These are phyloP conservation scores for Aureobasidium vineae DNA, from an alignment of 2,329 filamentous ascomycete genomes.

Conservation along the genomic window DNA sequence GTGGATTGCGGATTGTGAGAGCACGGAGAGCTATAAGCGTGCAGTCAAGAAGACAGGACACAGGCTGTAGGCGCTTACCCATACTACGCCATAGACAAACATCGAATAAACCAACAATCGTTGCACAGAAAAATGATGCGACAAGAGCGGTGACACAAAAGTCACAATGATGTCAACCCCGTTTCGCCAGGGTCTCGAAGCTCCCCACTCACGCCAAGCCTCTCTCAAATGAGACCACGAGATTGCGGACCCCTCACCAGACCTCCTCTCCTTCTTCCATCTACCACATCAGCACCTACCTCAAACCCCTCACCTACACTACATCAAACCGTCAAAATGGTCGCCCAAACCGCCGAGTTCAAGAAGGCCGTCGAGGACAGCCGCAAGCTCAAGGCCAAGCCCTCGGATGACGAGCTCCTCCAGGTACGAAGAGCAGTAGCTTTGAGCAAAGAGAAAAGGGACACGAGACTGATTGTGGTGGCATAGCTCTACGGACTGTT, in stretches of 20 bases:
- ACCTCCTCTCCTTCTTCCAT: background rate
- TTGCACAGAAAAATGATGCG: background rate
- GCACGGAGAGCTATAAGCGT: constrained; percentile 39
- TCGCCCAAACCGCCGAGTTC: constrained; percentile 62
- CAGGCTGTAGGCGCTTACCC: constrained; percentile 31
- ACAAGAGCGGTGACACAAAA: background rate
- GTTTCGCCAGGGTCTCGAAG: constrained; percentile 14
- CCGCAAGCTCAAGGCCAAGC: constrained; percentile 66
- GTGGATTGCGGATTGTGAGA: constrained; percentile 43
- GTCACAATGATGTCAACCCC: constrained; percentile 4
- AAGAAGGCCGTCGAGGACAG: constrained; percentile 69
- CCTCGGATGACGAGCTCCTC: constrained; percentile 63
- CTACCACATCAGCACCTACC: background rate
- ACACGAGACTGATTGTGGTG: background rate
- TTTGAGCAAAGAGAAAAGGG: background rate
- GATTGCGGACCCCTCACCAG: constrained; percentile 16
- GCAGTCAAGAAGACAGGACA: constrained; percentile 46
- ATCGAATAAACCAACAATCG: background rate
- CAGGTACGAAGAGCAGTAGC: constrained; percentile 42
- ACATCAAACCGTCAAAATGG: constrained; percentile 26
- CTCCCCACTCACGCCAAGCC: constrained; percentile 3
- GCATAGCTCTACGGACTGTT: constrained; percentile 53
- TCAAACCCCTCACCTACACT: background rate
- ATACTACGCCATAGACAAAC: too few species aligned
- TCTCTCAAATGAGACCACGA: constrained; percentile 2